A percentile compares a stretch with the other conserved stretches of the same genome.
These are phyloP conservation scores for Firmiana major DNA, from an alignment of 345 rosid genomes.

Conservation along the genomic window DNA sequence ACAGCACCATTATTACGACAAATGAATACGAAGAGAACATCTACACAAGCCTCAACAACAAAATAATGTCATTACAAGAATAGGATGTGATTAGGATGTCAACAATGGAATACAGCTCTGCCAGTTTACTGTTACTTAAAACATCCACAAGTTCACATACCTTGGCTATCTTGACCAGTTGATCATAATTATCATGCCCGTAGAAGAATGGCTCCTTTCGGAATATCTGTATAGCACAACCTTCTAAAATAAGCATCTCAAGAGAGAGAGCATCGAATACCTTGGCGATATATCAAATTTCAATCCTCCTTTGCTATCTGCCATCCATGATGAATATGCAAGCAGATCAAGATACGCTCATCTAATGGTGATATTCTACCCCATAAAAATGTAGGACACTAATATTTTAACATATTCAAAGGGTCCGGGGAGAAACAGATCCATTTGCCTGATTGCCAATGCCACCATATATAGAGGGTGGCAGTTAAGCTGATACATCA, in stretches of 20 bases:
- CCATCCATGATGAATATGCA: conserved; percentile 26
- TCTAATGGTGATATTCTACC: conserved; percentile 15
- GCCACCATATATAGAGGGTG: background rate
- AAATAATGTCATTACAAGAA: background rate
- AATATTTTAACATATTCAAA: background rate
- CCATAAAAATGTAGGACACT: conserved; percentile 6
- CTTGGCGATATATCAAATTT: conserved; percentile 19
- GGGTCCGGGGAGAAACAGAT: background rate
- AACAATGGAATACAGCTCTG: background rate
- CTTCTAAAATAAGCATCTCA: conserved; percentile 26
- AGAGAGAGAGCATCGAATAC: conserved; percentile 15
- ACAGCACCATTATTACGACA: background rate
- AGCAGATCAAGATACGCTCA: conserved; percentile 23
- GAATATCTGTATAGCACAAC: conserved; percentile 65
- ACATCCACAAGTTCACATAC: conserved; percentile 31
- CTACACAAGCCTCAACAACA: background rate
- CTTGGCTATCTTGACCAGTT: conserved; percentile 94
- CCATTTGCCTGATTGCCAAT: background rate
- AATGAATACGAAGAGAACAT: background rate
- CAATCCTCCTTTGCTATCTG: conserved; percentile 19
- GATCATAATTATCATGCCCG: conserved; percentile 97
- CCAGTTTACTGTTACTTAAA: background rate
- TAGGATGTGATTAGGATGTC: background rate
- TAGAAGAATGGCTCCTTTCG: conserved; percentile 98
- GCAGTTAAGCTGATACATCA: background rate